phyloP scores from a whole-genome alignment of 352 stramenopile species.

The Plasmopara viticola region DNA sequence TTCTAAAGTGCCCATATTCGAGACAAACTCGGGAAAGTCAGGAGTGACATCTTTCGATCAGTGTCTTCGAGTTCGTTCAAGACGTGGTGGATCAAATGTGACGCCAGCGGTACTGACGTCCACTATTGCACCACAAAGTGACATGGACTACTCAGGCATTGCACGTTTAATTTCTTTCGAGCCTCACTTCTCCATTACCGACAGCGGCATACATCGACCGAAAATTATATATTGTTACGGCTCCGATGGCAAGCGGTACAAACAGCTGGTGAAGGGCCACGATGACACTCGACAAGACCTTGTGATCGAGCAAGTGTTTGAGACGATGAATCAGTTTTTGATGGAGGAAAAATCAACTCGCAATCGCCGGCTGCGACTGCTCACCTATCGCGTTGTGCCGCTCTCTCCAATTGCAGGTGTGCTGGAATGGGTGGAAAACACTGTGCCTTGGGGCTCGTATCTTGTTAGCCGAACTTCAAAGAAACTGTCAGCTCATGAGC shows the following conservation, averaged over 20 bases:
- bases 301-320: constrained; percentile 88
- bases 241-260: constrained; percentile 87
- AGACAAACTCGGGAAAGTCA: constrained; percentile 18
- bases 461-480: constrained; percentile 59
- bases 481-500: constrained; percentile 79
- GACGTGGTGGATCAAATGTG: constrained; percentile 37
- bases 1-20: constrained; percentile 46
- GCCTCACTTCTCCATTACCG: constrained; percentile 88
- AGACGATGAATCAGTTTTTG: constrained; percentile 86
- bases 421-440: constrained; percentile 98
- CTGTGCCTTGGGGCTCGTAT: constrained; percentile 91
- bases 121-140: constrained; percentile 48
- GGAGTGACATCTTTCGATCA: constrained; percentile 51
- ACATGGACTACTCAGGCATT: constrained; percentile 80
- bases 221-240: constrained; percentile 97
- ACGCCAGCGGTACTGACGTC: constrained; percentile 79
- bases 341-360: constrained; percentile 53
- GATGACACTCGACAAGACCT: constrained; percentile 85
- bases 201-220: constrained; percentile 92
- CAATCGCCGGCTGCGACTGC: constrained; percentile 78
- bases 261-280: constrained; percentile 95
- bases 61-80: constrained; percentile 53
- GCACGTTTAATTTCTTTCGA: constrained; percentile 89
- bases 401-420: constrained; percentile 91
- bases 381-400: constrained; percentile 95